Percentiles rank a stretch among this genome's conserved stretches.
phyloP scores from a whole-genome alignment of 1,284 basidiomycete species.

The Pyrrhoderma lamaoense region DNA sequence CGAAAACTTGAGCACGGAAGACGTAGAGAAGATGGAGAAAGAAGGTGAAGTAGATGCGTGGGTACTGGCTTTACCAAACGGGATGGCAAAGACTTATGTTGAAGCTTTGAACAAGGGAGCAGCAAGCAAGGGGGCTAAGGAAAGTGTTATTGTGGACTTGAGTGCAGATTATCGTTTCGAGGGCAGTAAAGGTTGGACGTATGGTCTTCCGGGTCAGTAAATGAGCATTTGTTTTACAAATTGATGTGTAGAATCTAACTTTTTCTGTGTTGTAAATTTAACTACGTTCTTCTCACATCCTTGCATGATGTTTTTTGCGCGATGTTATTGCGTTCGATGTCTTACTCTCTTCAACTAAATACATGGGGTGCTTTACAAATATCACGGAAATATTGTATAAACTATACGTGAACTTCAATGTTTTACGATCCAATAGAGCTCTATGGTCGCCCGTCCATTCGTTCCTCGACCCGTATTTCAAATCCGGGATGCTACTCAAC shows the following conservation, averaged over 20 bases:
- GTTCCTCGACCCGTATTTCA: slow-evolving; percentile 76
- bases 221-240: slow-evolving; percentile 1
- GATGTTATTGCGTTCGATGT: no score
- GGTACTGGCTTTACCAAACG: slow-evolving; percentile 98
- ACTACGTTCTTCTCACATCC: slow-evolving; percentile 23
- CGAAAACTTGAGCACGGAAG: slow-evolving; percentile 68
- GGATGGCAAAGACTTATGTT: slow-evolving; percentile 95
- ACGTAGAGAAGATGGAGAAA: slow-evolving; percentile 84
- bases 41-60: slow-evolving; percentile 88
- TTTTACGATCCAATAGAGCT: slow-evolving; percentile 54
- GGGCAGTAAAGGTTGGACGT: slow-evolving; percentile 83
- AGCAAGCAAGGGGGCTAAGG: slow-evolving; percentile 39
- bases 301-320: neutral
- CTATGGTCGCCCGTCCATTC: slow-evolving; percentile 72
- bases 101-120: slow-evolving; percentile 84
- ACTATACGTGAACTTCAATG: no score
- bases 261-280: slow-evolving; percentile 4
- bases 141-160: slow-evolving; percentile 84
- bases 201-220: slow-evolving; percentile 95
- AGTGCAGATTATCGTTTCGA: slow-evolving; percentile 90
- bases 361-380: no score
- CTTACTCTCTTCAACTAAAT: no score
- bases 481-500: slow-evolving; percentile 99
- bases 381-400: no score
- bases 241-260: slow-evolving; percentile 1